These are phyloP conservation scores for Podila epicladia DNA, from an alignment of 192 early-diverging fungal species.

Conservation along the genomic window DNA sequence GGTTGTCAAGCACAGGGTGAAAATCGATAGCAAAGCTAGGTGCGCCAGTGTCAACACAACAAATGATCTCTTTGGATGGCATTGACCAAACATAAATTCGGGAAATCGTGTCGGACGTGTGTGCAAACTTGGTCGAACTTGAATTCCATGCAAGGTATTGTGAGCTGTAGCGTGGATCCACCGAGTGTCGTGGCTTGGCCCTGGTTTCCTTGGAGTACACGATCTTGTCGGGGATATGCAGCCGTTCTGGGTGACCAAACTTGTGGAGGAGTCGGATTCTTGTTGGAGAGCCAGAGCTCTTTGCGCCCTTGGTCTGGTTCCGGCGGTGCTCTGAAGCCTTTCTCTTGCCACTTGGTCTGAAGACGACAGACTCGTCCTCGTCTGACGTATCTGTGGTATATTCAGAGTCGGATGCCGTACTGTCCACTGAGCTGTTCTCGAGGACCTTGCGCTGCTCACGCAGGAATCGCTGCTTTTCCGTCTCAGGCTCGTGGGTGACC, in stretches of 20 bases:
- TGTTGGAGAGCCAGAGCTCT: too few species aligned
- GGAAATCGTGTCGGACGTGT: constrained; percentile 55
- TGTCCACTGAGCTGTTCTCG: background rate
- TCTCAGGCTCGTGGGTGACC: constrained; percentile 32
- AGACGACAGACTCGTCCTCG: background rate
- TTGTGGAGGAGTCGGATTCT: constrained; percentile 17
- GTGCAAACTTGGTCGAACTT: constrained; percentile 58
- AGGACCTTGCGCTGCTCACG: constrained; percentile 14
- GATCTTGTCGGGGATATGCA: constrained; percentile 13
- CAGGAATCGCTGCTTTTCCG: constrained; percentile 17
- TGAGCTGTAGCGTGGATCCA: constrained; percentile 29
- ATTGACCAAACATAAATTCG: constrained; percentile 58
- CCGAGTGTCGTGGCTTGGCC: background rate
- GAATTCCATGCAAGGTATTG: constrained; percentile 60
- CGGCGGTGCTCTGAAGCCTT: too few species aligned
- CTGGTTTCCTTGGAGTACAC: background rate
- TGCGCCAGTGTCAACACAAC: constrained; percentile 54
- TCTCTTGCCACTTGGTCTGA: too few species aligned
- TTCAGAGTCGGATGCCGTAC: constrained; percentile 9
- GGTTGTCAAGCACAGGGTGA: constrained; percentile 53
- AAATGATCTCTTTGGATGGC: constrained; percentile 45
- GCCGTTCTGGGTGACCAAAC: constrained; percentile 22
- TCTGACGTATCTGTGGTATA: constrained; percentile 17
- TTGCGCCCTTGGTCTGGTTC: too few species aligned
- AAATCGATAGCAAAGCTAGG: constrained; percentile 54